Evolutionary conservation across 2,329 filamentous ascomycete species (phyloP).

Genomic region (Fonsecaea erecta): DNA sequence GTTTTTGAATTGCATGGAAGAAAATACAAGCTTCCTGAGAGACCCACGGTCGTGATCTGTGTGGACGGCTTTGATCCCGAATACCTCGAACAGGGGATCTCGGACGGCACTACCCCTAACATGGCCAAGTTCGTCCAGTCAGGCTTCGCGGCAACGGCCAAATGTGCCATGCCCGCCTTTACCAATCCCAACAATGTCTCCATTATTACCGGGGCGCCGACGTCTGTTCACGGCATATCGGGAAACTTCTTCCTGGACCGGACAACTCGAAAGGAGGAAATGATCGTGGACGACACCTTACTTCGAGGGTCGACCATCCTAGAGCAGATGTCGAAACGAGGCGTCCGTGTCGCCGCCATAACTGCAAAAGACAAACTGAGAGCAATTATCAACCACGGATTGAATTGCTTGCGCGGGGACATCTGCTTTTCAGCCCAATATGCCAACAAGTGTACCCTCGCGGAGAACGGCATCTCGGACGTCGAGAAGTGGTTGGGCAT

Average conservation of each 20-base stretch:
- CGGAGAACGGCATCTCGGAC: conserved; percentile 44
- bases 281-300: conserved; percentile 50
- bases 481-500: conserved; percentile 48
- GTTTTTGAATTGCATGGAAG: conserved; percentile 40
- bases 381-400: conserved; percentile 48
- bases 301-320: conserved; percentile 50
- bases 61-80: conserved; percentile 53
- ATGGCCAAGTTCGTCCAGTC: conserved; percentile 41
- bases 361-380: conserved; percentile 54
- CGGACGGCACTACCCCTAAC: conserved; percentile 45
- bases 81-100: conserved; percentile 46
- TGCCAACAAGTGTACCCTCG: conserved; percentile 41
- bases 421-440: conserved; percentile 50
- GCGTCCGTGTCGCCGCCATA: conserved; percentile 50
- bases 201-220: conserved; percentile 51
- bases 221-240: conserved; percentile 49
- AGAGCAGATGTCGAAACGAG: conserved; percentile 46
- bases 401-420: conserved; percentile 36
- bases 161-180: conserved; percentile 51
- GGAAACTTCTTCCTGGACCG: conserved; percentile 53
- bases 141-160: conserved; percentile 49
- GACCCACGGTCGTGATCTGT: conserved; percentile 50
- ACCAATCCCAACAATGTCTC: conserved; percentile 55
- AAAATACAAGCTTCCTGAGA: conserved; percentile 42
- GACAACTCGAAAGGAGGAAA: conserved; percentile 46